Evolutionary conservation across 2,329 filamentous ascomycete genomes (phyloP), one percentile per base, ranked within the genome.

Genomic region (Aplosporella prunicola): DNA sequence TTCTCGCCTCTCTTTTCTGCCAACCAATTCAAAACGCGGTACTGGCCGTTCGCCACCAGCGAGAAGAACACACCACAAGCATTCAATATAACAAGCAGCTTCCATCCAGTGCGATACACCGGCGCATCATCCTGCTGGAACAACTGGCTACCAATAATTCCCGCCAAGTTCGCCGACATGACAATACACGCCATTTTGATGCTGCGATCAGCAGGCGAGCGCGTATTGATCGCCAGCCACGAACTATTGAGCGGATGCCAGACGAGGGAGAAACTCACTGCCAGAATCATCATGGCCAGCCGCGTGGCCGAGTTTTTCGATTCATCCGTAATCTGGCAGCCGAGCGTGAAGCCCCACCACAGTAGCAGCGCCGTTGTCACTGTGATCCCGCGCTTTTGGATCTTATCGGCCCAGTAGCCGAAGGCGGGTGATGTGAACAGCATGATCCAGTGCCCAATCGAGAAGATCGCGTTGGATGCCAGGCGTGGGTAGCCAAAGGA

Each of bases 401-500:
- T 23, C 30, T 34, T 37, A 14, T 42, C 40, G 10, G 37, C 37
- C 37, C 37, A 39, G 20, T 31, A 43, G 20, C 47, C 42, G 27
- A 30, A 45, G 9, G 36, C 20, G 8, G 45, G 11, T 11, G 32
- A 34, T 5, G 42, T 30, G 24, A 47, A 20, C 9, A 48, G 32
- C 29, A 54, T 51, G 3, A 53, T 41, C 47, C 56, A 58, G 16
- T 52, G 43, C 42, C 53, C 55, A 13, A 57, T 51, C 15, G 51
- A 49, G 5, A 53, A 52, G 11, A 58, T 31, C 6, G 53, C 55
- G 34, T 58, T 58, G 26, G 52, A 49, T 13, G 44, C 45, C 5
- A 58, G 43, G 1, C 45, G 45, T 11, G 20, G 41, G 33, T 56
- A 54, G 15, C 53, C 52, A 23, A 49, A 51, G 11, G 30, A 32